Conservation (phyloP, 768 basidiomycete species). For the Gloeophyllum trabeum region DNA sequence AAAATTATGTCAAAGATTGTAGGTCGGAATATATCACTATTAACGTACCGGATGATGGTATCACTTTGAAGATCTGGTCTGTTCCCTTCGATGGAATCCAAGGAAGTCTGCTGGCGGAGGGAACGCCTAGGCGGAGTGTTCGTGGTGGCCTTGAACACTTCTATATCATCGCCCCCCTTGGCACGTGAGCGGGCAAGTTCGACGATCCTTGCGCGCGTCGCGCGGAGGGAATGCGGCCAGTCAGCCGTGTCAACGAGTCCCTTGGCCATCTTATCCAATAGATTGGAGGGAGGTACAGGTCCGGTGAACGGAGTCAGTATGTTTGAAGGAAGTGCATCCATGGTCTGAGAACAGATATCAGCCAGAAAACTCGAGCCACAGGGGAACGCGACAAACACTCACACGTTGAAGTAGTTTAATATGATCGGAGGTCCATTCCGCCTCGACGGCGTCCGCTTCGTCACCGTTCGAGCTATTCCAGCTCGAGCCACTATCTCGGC, state of each 20-base stretch:
- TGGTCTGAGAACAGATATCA: slow-evolving; percentile 34
- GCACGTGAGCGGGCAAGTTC: slow-evolving; percentile 63
- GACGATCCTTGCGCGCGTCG: slow-evolving; percentile 74
- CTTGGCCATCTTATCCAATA: slow-evolving; percentile 79
- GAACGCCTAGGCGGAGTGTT: slow-evolving; percentile 42
- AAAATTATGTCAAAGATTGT: too few species aligned
- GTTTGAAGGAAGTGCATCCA: slow-evolving; percentile 74
- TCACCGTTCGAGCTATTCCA: slow-evolving; percentile 75
- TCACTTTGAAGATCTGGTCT: slow-evolving; percentile 37
- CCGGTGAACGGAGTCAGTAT: slow-evolving; percentile 85
- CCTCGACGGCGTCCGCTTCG: slow-evolving; percentile 49
- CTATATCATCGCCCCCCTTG: slow-evolving; percentile 36
- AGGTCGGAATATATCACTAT: too few species aligned
- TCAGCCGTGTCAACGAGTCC: slow-evolving; percentile 58
- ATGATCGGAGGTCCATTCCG: slow-evolving; percentile 70
- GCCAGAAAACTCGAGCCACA: slow-evolving; percentile 7
- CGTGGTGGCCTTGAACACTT: slow-evolving; percentile 34
- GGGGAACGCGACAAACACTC: slow-evolving; percentile 15
- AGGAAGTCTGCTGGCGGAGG: slow-evolving; percentile 73
- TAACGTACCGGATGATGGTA: slow-evolving; percentile 55
- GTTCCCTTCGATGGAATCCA: slow-evolving; percentile 66
- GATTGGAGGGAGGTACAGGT: slow-evolving; percentile 72
- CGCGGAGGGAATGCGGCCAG: slow-evolving; percentile 77
- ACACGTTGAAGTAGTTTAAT: slow-evolving; percentile 57
- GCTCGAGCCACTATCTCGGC: slow-evolving; percentile 79